Base-by-base conservation (phyloP, 169 alveolate species). In the Cardiosporidium cionae region DNA sequence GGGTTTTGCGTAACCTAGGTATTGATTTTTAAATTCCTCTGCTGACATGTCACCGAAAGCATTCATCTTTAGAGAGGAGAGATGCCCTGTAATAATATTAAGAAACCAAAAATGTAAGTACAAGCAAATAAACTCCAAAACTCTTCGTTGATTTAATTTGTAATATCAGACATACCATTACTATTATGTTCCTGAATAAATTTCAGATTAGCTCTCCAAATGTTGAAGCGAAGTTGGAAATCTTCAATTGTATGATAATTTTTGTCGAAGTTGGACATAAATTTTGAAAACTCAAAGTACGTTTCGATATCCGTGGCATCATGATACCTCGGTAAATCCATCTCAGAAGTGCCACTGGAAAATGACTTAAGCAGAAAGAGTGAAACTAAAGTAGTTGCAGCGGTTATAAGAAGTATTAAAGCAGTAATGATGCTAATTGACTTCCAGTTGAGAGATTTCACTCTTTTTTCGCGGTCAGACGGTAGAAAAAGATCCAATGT, bases 11-110 rank as follows among this genome's bases (percentile, higher is more conserved):
- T 35, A 79, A n/a, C 88, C 88, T 7, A 65, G 64, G 31, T 27
- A 80, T 52, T 54, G 52, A 35, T 27, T 37, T 44, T 72, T 66
- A 66, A 80, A 83, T 36, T 83, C 88, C 28, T 79, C 84, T 32
- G 44, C 62, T 1, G 87, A 53, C 77, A 80, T 32, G 65, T 83
- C 88, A 0, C 84, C 88, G 37, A 79, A 83, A 65, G 68, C 78
- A 53, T 83, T 83, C 86, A 80, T 72, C 27, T 53, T 83, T 32
- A 83, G 68, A 9, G 52, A 52, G 71, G 73, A 83, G 25, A 76
- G 53, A 62, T 44, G 71, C 7, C 86, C 88, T 74, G 80, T 5
- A 58, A 16, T 44, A 16, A 44, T 44, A 44, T 16, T 16, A 16
- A 16, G 58, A 44, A 16, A n/a, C 58, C 27, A 44, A 44, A n/a